phyloP scores from a whole-genome alignment of 1,139 yeast species.

The Blastobotrys aristatus region DNA sequence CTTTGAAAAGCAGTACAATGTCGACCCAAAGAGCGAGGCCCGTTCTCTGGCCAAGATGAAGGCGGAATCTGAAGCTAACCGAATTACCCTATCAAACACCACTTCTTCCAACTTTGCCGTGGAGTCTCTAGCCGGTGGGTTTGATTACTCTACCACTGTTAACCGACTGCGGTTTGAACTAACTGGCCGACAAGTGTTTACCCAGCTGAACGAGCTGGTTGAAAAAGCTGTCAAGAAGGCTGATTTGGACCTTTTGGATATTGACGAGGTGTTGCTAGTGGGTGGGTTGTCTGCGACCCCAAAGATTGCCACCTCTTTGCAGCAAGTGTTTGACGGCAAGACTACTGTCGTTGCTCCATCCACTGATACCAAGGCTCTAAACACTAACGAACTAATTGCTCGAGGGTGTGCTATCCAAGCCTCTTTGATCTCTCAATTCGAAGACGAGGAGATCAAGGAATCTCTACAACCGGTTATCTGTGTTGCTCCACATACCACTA shows the following conservation, averaged over 20 bases:
- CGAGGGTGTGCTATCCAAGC: slow-evolving; percentile 99
- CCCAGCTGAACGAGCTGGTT: slow-evolving; percentile 71
- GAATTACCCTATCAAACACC: slow-evolving; percentile 90
- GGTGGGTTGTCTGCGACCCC: slow-evolving; percentile 96
- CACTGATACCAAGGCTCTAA: slow-evolving; percentile 65
- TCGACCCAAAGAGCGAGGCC: slow-evolving; percentile 74
- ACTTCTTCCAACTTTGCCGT: slow-evolving; percentile 86
- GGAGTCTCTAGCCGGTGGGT: slow-evolving; percentile 91
- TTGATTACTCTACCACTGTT: slow-evolving; percentile 86
- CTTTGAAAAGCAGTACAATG: slow-evolving; percentile 80
- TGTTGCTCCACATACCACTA: slow-evolving; percentile 80
- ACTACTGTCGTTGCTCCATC: slow-evolving; percentile 77
- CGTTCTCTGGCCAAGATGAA: slow-evolving; percentile 86
- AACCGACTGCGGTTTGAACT: slow-evolving; percentile 94
- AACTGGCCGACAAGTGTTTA: slow-evolving; percentile 71
- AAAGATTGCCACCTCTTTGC: slow-evolving; percentile 74
- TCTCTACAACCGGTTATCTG: slow-evolving; percentile 81
- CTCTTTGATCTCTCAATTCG: slow-evolving; percentile 75
- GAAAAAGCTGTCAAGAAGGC: slow-evolving; percentile 77
- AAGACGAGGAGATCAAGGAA: slow-evolving; percentile 79
- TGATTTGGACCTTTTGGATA: slow-evolving; percentile 73
- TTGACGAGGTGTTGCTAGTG: slow-evolving; percentile 84
- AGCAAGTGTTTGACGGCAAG: slow-evolving; percentile 53
- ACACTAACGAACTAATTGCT: slow-evolving; percentile 85
- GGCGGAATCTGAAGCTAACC: slow-evolving; percentile 78